A percentile compares a stretch with the other conserved stretches of the same genome.
These are phyloP conservation scores for Plasmodium berghei DNA, from an alignment of 169 alveolate species.

Conservation along the genomic window DNA sequence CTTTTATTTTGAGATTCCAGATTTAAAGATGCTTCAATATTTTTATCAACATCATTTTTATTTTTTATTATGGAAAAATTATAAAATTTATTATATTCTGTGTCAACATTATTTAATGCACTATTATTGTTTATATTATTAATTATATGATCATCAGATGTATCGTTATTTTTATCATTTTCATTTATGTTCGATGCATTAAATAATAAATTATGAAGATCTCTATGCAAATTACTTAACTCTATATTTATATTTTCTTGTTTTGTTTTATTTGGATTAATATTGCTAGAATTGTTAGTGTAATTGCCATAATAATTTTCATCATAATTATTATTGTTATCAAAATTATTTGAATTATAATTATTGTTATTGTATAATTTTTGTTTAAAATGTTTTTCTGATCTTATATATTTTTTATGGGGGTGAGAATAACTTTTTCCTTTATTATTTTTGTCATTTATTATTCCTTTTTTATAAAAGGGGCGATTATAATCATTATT, in stretches of 20 bases:
- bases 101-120: neutral
- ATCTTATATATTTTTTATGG: constrained; percentile 23
- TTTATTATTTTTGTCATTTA: constrained; percentile 26
- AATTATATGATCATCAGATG: neutral
- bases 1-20: neutral
- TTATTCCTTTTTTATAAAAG: constrained; percentile 19
- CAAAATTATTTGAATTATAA: constrained; percentile 24
- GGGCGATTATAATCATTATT: constrained; percentile 11
- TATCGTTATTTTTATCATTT: neutral
- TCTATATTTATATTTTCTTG: constrained; percentile 7
- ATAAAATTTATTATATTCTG: constrained; percentile 1
- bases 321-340: constrained; percentile 2
- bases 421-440: constrained; percentile 3
- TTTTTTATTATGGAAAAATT: neutral
- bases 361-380: neutral
- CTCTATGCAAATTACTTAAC: constrained; percentile 43
- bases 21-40: neutral
- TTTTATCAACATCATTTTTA: neutral
- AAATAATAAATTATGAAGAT: constrained; percentile 40
- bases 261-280: neutral
- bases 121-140: neutral
- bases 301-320: constrained; percentile 1
- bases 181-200: constrained; percentile 13
- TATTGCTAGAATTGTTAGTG: neutral
- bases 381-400: constrained; percentile 5